Evolutionary conservation across 1,139 yeast genomes (phyloP), one percentile per base, ranked within the genome.

Genomic region (Pichia sp.): DNA sequence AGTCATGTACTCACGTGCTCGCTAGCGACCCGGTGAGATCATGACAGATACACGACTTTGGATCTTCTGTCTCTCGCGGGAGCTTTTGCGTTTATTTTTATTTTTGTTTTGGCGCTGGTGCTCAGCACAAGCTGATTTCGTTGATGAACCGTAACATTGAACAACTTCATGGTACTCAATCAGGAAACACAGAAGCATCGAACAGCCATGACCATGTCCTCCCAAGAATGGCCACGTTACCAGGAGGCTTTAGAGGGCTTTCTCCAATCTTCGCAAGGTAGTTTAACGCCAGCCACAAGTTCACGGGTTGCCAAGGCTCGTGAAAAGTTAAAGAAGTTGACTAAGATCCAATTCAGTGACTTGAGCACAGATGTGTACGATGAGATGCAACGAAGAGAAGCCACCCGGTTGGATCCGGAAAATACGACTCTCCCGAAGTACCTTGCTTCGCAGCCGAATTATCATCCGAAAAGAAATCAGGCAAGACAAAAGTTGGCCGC

Each of bases 381-480:
- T 70, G 99, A 92, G 71, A 75, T 92, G 59, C 81, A 82, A 64
- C 79, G 99, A 64, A 77, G 97, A 59, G 56, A 56, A 33, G 78
- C 77, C 50, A 83, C 79, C 58, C 81, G 78, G 61, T 71, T 76
- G 38, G 34, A 48, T 33, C 55, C 59, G 5, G 65, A 80, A 55
- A 76, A 80, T 46, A 51, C 58, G 6, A 84, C 87, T 5, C 6
- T 43, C 7, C 42, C 47, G 2, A 85, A 81, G 58, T 83, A 80
- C 65, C 74, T 89, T 57, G 76, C 84, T 51, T 91, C 95, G 5
- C 80, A 80, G 67, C 76, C 81, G n/a, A 74, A 78, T 4, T 90
- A 90, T 72, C 99, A 95, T 68, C 95, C 96, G 40, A 92, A 91
- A 67, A 79, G 99, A 66, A 95, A 95, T 69, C 96, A 91, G 70